Percentiles rank a stretch among this genome's conserved stretches.
These are phyloP conservation scores for Neocallimastix lanati DNA, from an alignment of 192 early-diverging fungal genomes.

Conservation along the genomic window DNA sequence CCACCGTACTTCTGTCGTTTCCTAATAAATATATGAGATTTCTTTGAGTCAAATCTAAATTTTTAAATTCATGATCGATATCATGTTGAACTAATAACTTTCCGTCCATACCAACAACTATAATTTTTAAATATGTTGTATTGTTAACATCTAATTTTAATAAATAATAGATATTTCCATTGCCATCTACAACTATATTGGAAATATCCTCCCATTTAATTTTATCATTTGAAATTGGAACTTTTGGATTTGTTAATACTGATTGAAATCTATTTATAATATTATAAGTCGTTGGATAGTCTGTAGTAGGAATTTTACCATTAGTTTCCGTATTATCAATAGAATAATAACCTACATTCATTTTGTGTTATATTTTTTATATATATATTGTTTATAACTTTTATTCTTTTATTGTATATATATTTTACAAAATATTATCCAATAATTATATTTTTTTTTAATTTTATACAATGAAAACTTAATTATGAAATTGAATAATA, in stretches of 20 bases:
- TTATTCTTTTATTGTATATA: too few species aligned
- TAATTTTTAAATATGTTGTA: not conserved
- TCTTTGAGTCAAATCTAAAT: not conserved
- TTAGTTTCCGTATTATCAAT: not conserved
- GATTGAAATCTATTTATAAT: not conserved
- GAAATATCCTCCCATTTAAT: not conserved
- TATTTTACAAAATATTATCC: too few species aligned
- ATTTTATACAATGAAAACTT: too few species aligned
- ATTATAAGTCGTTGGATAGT: not conserved
- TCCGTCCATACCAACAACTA: not conserved
- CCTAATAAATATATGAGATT: not conserved
- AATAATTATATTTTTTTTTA: too few species aligned
- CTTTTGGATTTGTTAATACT: not conserved
- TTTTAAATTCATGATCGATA: not conserved
- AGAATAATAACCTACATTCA: not conserved
- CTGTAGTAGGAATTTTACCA: not conserved
- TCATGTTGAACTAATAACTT: not conserved
- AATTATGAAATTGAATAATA: too few species aligned
- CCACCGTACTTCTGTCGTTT: not conserved
- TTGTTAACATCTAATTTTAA: not conserved
- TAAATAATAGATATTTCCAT: not conserved
- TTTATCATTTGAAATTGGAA: not conserved
- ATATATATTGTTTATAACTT: too few species aligned
- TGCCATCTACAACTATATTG: not conserved
- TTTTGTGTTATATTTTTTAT: too few species aligned